These are phyloP conservation scores for Diaporthe destruens DNA, from an alignment of 2,329 filamentous ascomycete species.

Conservation along the genomic window DNA sequence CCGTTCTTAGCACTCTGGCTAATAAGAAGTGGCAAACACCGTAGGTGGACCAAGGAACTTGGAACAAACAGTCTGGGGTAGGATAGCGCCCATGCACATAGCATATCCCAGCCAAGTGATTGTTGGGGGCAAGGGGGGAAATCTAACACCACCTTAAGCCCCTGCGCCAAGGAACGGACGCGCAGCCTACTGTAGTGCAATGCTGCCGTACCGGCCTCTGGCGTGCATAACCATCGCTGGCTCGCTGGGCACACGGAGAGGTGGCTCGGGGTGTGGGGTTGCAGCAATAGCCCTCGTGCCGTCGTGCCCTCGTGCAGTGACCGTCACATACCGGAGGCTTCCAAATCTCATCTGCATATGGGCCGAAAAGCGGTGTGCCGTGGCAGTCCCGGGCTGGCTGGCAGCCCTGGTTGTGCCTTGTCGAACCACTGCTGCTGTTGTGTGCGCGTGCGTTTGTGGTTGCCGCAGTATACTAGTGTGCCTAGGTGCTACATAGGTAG, in stretches of 20 bases:
- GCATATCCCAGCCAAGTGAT: not conserved
- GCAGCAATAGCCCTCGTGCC: not conserved
- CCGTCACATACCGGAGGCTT: constrained; percentile 1
- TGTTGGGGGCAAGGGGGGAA: too few species aligned
- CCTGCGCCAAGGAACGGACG: not conserved
- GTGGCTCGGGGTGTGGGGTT: not conserved
- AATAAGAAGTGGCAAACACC: constrained; percentile 13
- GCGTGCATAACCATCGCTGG: not conserved
- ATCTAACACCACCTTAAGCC: not conserved
- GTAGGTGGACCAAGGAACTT: too few species aligned
- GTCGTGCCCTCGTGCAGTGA: not conserved
- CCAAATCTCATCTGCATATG: constrained; percentile 12
- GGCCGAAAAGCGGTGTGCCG: constrained; percentile 22
- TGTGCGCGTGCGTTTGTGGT: not conserved
- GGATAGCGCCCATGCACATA: not conserved
- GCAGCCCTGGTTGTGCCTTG: not conserved
- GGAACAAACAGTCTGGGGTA: not conserved
- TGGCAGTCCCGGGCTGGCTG: too few species aligned
- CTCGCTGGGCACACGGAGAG: not conserved
- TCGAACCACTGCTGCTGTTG: not conserved
- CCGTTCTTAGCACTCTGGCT: not conserved
- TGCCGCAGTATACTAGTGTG: too few species aligned
- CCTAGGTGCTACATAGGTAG: too few species aligned
- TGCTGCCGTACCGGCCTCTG: constrained; percentile 2
- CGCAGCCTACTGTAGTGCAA: constrained; percentile 10